phyloP scores from a whole-genome alignment of 2,329 filamentous ascomycete species.

The Alternaria dauci region DNA sequence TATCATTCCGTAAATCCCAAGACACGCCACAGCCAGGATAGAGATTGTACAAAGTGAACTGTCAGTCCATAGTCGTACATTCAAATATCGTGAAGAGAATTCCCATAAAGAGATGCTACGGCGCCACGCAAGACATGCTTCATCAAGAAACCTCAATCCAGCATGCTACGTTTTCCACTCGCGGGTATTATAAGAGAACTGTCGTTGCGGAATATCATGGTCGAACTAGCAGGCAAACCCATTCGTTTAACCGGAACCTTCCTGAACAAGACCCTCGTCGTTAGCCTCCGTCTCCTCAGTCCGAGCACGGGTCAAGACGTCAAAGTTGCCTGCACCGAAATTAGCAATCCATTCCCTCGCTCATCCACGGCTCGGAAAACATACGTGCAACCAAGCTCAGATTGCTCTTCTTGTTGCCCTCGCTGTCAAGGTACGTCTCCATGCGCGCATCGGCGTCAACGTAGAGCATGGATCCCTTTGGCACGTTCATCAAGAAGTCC shows the following conservation, averaged over 20 bases:
- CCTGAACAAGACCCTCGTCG: constrained; percentile 48
- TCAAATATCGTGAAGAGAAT: constrained; percentile 6
- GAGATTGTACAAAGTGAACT: constrained; percentile 42
- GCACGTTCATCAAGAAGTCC: constrained; percentile 75
- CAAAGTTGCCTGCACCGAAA: constrained; percentile 42
- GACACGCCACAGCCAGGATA: constrained; percentile 29
- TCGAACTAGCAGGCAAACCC: not conserved
- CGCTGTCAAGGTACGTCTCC: constrained; percentile 66
- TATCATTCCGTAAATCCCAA: constrained; percentile 25
- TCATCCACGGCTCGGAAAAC: constrained; percentile 47
- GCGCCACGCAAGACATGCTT: constrained; percentile 12
- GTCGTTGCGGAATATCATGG: not conserved
- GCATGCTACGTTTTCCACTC: not conserved
- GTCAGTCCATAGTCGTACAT: constrained; percentile 33
- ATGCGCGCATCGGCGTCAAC: constrained; percentile 84
- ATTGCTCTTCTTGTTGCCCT: constrained; percentile 70
- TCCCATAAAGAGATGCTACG: constrained; percentile 12
- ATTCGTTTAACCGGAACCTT: constrained; percentile 30
- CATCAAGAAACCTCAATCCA: not conserved
- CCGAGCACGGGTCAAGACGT: constrained; percentile 42
- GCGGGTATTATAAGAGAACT: not conserved
- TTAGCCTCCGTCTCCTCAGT: constrained; percentile 34
- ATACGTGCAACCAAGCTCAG: constrained; percentile 83
- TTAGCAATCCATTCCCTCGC: constrained; percentile 6
- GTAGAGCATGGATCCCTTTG: constrained; percentile 83